Evolutionary conservation across 352 stramenopile genomes (phyloP).

Genomic region (Thraustochytrium striatum): DNA sequence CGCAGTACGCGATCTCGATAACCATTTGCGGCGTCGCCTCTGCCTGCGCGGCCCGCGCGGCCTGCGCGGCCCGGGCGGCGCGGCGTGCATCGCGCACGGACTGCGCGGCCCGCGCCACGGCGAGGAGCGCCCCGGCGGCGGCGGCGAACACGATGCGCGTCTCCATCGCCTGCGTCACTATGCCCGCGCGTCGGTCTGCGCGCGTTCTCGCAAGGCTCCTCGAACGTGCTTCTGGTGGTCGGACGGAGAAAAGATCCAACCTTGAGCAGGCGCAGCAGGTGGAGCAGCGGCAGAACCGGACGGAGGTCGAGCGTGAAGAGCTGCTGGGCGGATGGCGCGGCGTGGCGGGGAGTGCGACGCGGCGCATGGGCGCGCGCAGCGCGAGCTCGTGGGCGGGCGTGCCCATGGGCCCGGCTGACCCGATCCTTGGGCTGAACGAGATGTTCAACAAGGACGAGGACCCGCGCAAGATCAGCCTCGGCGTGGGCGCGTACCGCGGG

Average conservation of each 20-base stretch:
- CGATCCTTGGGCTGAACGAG: conserved; percentile 57
- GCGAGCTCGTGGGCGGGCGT: conserved; percentile 28
- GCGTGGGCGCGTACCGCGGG: conserved; percentile 97
- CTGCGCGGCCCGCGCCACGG: neutral
- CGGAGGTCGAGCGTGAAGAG: too few relatives aligned
- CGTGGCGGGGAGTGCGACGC: too few relatives aligned
- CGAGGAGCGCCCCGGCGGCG: neutral
- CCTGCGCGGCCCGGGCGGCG: neutral
- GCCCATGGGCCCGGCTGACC: conserved; percentile 53
- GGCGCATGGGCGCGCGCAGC: neutral
- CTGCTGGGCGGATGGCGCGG: too few relatives aligned
- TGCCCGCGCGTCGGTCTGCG: too few relatives aligned
- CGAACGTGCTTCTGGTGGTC: too few relatives aligned
- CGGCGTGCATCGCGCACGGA: neutral
- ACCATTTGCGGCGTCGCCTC: conserved; percentile 46
- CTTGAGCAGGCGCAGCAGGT: too few relatives aligned
- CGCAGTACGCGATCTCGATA: conserved; percentile 86
- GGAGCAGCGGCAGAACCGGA: too few relatives aligned
- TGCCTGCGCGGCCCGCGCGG: neutral
- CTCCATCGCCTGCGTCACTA: too few relatives aligned
- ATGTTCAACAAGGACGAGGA: conserved; percentile 82
- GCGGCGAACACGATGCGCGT: neutral
- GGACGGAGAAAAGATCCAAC: too few relatives aligned
- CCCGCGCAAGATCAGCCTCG: conserved; percentile 89
- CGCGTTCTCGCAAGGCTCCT: too few relatives aligned